These are phyloP conservation scores for Sugiyamaella mastotermitis DNA, from an alignment of 805 yeast genomes.

Conservation along the genomic window DNA sequence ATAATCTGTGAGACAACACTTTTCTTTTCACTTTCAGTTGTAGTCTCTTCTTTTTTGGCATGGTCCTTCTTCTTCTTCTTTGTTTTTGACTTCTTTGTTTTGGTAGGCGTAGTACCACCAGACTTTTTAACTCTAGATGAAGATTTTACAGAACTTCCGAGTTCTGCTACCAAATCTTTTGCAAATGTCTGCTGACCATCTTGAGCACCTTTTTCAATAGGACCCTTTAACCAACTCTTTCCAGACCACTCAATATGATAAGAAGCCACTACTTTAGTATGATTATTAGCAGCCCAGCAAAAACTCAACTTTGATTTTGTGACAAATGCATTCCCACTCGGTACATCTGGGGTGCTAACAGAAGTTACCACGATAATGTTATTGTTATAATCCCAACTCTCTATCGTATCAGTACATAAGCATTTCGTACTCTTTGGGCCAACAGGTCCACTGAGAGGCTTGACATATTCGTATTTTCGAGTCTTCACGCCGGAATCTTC, in stretches of 20 bases:
- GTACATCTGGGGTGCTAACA: constrained; percentile 87
- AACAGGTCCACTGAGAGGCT: constrained; percentile 70
- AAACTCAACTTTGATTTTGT: constrained; percentile 68
- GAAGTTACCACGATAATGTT: constrained; percentile 56
- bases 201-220: constrained; percentile 78
- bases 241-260: constrained; percentile 85
- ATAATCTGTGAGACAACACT: not conserved
- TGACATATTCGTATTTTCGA: constrained; percentile 54
- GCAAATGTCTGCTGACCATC: constrained; percentile 73
- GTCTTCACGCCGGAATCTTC: constrained; percentile 30
- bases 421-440: constrained; percentile 93
- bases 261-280: constrained; percentile 57
- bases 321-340: constrained; percentile 78
- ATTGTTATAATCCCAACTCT: constrained; percentile 46
- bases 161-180: constrained; percentile 36
- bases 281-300: constrained; percentile 65
- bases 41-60: constrained; percentile 14
- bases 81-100: constrained; percentile 12
- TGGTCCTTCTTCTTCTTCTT: constrained; percentile 13
- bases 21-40: constrained; percentile 1
- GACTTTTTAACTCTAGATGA: not conserved
- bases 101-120: constrained; percentile 8
- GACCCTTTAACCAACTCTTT: constrained; percentile 82
- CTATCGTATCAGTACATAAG: constrained; percentile 56
- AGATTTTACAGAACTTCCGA: constrained; percentile 5